Evolutionary conservation across 306 rosid genomes (phyloP), one percentile per base, ranked within the genome.

Genomic region (Pachyrhizus erosus): DNA sequence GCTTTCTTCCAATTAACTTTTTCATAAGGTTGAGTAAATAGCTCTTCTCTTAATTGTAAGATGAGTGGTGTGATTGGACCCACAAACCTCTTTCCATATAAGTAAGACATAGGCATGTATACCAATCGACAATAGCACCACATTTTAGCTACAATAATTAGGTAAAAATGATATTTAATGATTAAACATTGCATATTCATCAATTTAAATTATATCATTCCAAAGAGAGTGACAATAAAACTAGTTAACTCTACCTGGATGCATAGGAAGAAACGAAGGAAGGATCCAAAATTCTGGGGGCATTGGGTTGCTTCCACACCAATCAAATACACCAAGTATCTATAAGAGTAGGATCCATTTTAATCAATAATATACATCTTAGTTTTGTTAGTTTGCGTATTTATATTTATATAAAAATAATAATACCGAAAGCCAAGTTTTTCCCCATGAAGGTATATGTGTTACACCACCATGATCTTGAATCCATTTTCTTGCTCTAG

Each of bases 271-370:
- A 84, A 87, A 90, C 1, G 94, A 89, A 78, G 98, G 98, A 26
- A 91, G 86, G 43, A 91, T 85, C 97, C 97, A 93, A 82, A 91
- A 93, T 39, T 91, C 98, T 0, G 98, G 98, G 9, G 97, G 97
- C 91, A 91, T 90, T 13, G 98, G 98, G 24, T 91, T 91, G 86
- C 83, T 64, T 85, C 94, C 97, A 0, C 43, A 64, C 97, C 98
- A 93, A 4, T 90, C 93, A 79, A 82, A 90, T 43, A 93, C 40
- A 14, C 98, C 98, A 54, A 90, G 84, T 78, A 93, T 86, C 96
- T 93, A 13, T 18, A 51, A 23, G 17, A 7, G 68, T 9, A 73
- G 0, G 34, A 49, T 20, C 58, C 54, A 73, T 64, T 84, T 58
- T 31, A 40, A 12, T 51, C 17, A 78, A 2, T 13, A 70, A 62